These are phyloP conservation scores for Lepiota brunneoincarnata DNA, from an alignment of 768 basidiomycete genomes.

Conservation along the genomic window DNA sequence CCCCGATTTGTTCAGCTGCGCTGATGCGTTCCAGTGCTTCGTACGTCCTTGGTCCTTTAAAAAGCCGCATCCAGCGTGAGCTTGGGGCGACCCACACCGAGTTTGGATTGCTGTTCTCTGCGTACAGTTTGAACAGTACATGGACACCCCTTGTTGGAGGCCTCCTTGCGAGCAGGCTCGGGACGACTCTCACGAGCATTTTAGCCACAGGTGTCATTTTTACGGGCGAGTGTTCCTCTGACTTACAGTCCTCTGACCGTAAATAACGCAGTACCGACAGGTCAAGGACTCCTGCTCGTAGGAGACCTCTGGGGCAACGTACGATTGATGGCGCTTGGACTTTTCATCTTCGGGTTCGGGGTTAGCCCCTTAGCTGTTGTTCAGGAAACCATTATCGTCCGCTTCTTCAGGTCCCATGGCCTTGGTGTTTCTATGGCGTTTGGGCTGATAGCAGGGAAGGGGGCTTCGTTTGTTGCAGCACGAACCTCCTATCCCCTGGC, in stretches of 20 bases:
- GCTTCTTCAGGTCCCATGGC: slow-evolving; percentile 75
- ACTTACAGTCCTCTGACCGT: neutral
- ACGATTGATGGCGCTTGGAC: slow-evolving; percentile 69
- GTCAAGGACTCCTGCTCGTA: slow-evolving; percentile 63
- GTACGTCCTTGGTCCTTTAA: slow-evolving; percentile 77
- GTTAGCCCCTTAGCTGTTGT: slow-evolving; percentile 79
- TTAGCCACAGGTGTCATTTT: slow-evolving; percentile 74
- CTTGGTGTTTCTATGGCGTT: slow-evolving; percentile 76
- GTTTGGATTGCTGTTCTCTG: slow-evolving; percentile 75
- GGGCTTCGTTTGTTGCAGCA: slow-evolving; percentile 72
- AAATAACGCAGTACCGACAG: slow-evolving; percentile 26
- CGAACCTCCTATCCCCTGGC: slow-evolving; percentile 77
- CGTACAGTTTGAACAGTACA: slow-evolving; percentile 69
- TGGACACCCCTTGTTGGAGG: slow-evolving; percentile 80
- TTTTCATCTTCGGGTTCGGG: slow-evolving; percentile 80
- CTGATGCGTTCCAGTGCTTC: slow-evolving; percentile 45
- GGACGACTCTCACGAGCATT: slow-evolving; percentile 70
- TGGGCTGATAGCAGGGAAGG: slow-evolving; percentile 82
- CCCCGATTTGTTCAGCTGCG: neutral
- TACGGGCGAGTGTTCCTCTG: slow-evolving; percentile 35
- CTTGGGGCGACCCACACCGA: slow-evolving; percentile 75
- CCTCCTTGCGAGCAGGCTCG: slow-evolving; percentile 63
- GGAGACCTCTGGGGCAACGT: slow-evolving; percentile 62
- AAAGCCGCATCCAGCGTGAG: slow-evolving; percentile 65
- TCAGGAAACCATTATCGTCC: slow-evolving; percentile 83